Evolutionary conservation across 768 basidiomycete species (phyloP), one percentile per base, ranked within the genome.

Genomic region (Termitomyces sp.): DNA sequence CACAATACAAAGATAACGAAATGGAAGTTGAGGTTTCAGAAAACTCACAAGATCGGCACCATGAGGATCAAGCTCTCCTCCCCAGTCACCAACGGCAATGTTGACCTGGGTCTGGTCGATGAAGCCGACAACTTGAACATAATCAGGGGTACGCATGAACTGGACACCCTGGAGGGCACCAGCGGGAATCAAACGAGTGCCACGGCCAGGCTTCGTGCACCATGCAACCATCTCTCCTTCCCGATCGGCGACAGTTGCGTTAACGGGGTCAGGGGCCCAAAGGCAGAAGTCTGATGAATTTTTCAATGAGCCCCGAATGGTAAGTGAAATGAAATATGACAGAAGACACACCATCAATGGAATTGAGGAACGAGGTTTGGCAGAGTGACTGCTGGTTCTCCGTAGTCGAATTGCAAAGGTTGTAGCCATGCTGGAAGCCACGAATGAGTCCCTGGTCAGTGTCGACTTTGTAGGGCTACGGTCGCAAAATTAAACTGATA

Each of bases 21-120:
- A 51, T 32, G 9, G 13, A 50, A 50, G 30, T 7, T 9, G 33
- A 40, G 23, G 46, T 20, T 40, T 12, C 18, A 57, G 32, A 44
- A 40, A 2, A 55, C 51, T 58, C 16, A 63, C 58, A 47, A 73
- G 66, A 59, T 74, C 73, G 48, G 87, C 85, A 52, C 86, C 88
- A 62, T 85, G 83, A 20, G 86, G 81, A 68, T 89, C 85, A 46
- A 88, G 78, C 70, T 90, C 89, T 47, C 89, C 89, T 64, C 89
- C 89, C 35, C 62, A 78, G 65, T 90, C 89, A 18, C 60, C 68
- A 0, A 64, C 8, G 1, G 67, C 58, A 23, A 90, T 62, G 72
- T 87, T 76, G 64, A 90, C 65, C 52, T 68, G 63, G 3, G 71
- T 71, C 70, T 91, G 89, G 69, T 89, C 73, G 59, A 84, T 71